Percentiles rank a stretch among this genome's conserved stretches.
Evolutionary conservation across 225 moss, liverwort and hornwort species (phyloP).

Genomic region (Straminergon stramineum): DNA sequence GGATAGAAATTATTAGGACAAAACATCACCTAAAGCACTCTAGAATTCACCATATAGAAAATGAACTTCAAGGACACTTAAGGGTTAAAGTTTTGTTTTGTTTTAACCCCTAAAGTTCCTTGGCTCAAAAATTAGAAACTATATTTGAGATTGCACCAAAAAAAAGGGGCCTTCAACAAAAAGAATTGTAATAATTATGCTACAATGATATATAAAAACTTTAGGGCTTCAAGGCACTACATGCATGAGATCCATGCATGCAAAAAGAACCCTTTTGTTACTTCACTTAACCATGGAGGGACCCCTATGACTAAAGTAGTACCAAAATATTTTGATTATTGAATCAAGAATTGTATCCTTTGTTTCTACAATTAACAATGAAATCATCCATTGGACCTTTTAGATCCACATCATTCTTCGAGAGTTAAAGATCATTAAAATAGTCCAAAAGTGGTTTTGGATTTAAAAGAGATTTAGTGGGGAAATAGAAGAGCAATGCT

Average conservation of each 20-base stretch:
- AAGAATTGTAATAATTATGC: background rate
- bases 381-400: background rate
- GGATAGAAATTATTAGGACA: background rate
- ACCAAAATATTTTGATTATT: background rate
- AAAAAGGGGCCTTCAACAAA: background rate
- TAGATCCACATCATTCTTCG: fast-evolving
- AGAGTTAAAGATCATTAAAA: fast-evolving
- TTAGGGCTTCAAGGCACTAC: background rate
- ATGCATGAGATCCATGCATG: background rate
- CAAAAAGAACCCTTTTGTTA: background rate
- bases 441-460: fast-evolving
- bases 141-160: background rate
- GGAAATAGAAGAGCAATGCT: fast-evolving
- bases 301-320: background rate
- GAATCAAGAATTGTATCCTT: background rate
- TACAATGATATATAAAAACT: background rate
- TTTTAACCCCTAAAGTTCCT: background rate
- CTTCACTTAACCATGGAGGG: fast-evolving
- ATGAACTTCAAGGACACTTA: fast-evolving
- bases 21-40: background rate
- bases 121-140: background rate
- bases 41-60: background rate
- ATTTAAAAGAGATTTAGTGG: background rate
- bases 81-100: background rate
- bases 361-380: fast-evolving